These are phyloP conservation scores for Hypoxylon sp. DNA, from an alignment of 2,329 filamentous ascomycete species.

Conservation along the genomic window DNA sequence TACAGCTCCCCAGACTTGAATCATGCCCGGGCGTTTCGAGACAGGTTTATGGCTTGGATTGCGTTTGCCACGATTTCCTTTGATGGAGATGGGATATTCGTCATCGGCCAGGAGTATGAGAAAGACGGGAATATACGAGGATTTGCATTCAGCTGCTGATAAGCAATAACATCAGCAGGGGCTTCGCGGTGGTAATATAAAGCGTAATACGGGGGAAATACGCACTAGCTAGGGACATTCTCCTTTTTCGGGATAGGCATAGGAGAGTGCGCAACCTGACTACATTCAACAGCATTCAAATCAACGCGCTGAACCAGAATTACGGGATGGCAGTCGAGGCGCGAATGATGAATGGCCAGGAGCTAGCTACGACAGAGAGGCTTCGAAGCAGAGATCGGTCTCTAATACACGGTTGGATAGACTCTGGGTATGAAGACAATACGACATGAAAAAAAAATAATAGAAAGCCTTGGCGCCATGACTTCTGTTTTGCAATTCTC, in stretches of 20 bases:
- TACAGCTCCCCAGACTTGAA: slow-evolving; percentile 44
- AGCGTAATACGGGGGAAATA: slow-evolving; percentile 30
- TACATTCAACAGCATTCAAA: slow-evolving; percentile 22
- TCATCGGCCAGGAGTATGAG: slow-evolving; percentile 36
- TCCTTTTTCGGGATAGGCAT: slow-evolving; percentile 26
- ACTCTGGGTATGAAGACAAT: slow-evolving; percentile 28
- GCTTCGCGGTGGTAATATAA: slow-evolving; percentile 43
- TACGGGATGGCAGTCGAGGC: slow-evolving; percentile 15
- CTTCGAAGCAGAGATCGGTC: slow-evolving; percentile 13
- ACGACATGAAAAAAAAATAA: slow-evolving; percentile 33
- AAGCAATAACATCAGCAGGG: slow-evolving; percentile 23
- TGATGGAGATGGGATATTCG: slow-evolving; percentile 31
- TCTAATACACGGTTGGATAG: slow-evolving; percentile 33
- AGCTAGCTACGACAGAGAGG: slow-evolving; percentile 15
- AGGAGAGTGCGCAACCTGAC: slow-evolving; percentile 28
- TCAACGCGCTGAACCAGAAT: slow-evolving; percentile 25
- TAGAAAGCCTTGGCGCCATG: slow-evolving; percentile 33
- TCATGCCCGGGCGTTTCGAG: slow-evolving; percentile 52
- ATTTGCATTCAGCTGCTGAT: slow-evolving; percentile 37
- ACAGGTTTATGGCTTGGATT: slow-evolving; percentile 48
- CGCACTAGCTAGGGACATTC: slow-evolving; percentile 29
- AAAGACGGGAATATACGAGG: slow-evolving; percentile 41
- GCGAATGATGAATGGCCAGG: slow-evolving; percentile 17
- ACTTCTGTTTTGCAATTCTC: background rate
- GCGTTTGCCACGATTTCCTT: slow-evolving; percentile 42